Evolutionary conservation across 176 grass and related monocot species (phyloP).

Genomic region (Zoysia japonica): DNA sequence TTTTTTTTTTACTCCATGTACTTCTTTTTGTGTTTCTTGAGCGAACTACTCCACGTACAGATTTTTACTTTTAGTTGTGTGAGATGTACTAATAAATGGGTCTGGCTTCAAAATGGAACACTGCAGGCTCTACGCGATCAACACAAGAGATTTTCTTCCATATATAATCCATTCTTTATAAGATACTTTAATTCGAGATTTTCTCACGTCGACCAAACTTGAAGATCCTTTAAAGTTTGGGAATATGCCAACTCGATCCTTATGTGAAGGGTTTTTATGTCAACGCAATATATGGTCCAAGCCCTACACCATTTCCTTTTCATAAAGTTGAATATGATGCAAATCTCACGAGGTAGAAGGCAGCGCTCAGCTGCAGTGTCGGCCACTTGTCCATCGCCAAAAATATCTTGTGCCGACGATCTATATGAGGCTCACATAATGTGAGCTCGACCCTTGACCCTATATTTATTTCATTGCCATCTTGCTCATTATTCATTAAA

Average conservation of each 20-base stretch:
- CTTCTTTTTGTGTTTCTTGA: neutral
- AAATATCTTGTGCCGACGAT: slow-evolving; percentile 14
- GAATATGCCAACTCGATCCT: neutral
- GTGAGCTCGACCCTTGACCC: neutral
- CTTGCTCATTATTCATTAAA: neutral
- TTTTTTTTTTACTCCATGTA: neutral
- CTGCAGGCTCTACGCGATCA: neutral
- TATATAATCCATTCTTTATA: neutral
- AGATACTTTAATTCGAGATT: too few relatives aligned
- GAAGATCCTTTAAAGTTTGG: neutral
- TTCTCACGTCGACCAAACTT: too few relatives aligned
- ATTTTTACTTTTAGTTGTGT: neutral
- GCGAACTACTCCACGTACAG: neutral
- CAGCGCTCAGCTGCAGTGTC: neutral
- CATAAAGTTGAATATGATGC: neutral
- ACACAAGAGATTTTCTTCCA: neutral
- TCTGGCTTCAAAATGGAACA: neutral
- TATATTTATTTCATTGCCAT: neutral
- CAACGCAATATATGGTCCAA: neutral
- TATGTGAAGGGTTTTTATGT: neutral
- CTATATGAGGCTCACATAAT: too few relatives aligned
- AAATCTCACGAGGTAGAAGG: neutral
- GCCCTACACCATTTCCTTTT: neutral
- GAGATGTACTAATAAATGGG: neutral
- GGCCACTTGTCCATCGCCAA: slow-evolving; percentile 20